Evolutionary conservation across 257 asterid species (phyloP).

Genomic region (Solanum ossicruentum): DNA sequence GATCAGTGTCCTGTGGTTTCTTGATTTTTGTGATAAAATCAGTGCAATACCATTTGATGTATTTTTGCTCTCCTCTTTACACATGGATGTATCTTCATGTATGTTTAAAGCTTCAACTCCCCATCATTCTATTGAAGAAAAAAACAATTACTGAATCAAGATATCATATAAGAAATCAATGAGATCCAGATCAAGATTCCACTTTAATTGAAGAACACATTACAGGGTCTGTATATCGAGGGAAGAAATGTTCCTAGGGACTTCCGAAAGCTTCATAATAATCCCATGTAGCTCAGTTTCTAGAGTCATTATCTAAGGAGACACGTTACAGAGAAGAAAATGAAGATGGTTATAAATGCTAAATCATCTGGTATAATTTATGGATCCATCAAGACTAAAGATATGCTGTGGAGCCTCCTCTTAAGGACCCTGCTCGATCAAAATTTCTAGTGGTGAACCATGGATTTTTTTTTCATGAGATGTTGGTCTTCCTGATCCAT

Average conservation of each 20-base stretch:
- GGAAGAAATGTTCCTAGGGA: background rate
- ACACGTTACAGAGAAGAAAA: background rate
- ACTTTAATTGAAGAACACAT: background rate
- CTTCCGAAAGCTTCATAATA: background rate
- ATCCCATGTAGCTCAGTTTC: background rate
- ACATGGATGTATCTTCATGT: background rate
- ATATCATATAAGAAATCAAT: background rate
- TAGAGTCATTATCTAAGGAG: background rate
- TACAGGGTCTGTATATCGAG: background rate
- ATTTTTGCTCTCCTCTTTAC: background rate
- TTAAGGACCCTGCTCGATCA: background rate
- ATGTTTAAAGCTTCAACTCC: background rate
- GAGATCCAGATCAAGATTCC: background rate
- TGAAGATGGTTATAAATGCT: background rate
- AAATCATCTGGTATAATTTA: background rate
- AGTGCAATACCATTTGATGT: background rate
- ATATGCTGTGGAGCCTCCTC: background rate
- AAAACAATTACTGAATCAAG: background rate
- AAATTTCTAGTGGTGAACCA: constrained; percentile 1
- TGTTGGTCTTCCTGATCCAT: constrained; percentile 4
- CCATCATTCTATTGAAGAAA: background rate
- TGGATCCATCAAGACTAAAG: background rate
- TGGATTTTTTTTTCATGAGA: background rate
- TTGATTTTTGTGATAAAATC: background rate
- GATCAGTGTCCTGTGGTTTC: background rate